Base-by-base conservation (phyloP, 2,329 filamentous ascomycete species). In the Botrytis paeoniae region DNA sequence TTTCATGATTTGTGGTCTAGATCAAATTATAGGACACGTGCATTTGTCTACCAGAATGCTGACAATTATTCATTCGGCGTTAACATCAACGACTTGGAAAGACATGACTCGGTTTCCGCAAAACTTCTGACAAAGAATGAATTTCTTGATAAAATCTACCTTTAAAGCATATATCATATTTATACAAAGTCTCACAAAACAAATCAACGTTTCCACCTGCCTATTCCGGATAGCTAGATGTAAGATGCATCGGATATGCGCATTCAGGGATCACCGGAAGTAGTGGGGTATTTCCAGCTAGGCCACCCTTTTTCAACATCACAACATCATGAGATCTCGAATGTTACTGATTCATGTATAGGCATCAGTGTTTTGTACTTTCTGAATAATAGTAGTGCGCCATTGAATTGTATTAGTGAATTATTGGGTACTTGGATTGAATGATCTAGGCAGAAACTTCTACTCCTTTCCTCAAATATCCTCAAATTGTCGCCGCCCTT, bases 341-440 rank as follows among this genome's bases (percentile, higher is more conserved):
- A 54, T 35, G 14, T 4, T 12, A 2, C 4, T 6, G 57, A 20
- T 35, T 60, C 18, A 35, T 35, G 18, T 16, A 22, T 35, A 59
- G 57, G 29, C 29, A 60, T 60, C 29, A 60, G 12, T 5, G 22
- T 60, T 3, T 0, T 22, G 4, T 35, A 12, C 29, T 35, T 60
- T 35, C 29, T 57, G n/a, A 18, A n/a, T 8, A n/a, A 7, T n/a
- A 6, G 3, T n/a, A 16, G 48, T n/a, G 5, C 2, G 2, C 25
- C 5, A 16, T n/a, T 51, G 2, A 6, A 51, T 6, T 51, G 25
- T 7, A 3, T 57, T 57, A 6, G 7, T 57, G 14, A 29, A 4
- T 18, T 18, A 29, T 9, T 18, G 1, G n/a, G 6, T 29, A 18
- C 8, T 6, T 1, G 9, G 3, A 29, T 57, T 9, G 0, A 18